Base-by-base conservation (phyloP, 805 yeast genomes). In the Wickerhamomyces sydowiorum region DNA sequence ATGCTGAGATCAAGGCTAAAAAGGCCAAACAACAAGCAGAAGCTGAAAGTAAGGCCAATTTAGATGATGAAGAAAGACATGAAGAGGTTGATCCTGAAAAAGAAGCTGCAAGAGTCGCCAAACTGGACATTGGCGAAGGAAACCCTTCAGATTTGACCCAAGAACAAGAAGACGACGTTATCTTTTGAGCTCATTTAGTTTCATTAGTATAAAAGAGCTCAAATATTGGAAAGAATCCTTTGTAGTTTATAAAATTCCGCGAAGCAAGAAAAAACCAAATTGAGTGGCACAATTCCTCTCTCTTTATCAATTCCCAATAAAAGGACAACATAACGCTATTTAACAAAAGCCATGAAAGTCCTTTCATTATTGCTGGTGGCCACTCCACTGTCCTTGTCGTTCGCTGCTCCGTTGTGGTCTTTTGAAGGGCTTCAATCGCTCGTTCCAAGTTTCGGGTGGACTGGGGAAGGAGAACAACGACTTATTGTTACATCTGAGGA, bases 121-220 rank as follows among this genome's bases (percentile, higher is more conserved):
- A 44, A n/a, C 19, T 19, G 25, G 45, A 40, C 33, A 49, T 37
- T 20, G 46, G 44, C 27, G 48, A 44, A 23, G 52, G 21, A 21
- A 36, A 45, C 12, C 38, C 50, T 25, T 37, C 42, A 19, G 44
- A 41, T 23, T 50, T 44, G 38, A 45, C 24, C 51, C 45, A 5
- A 51, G 67, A 64, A 38, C 62, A 60, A 37, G 75, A 70, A 50
- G 75, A 70, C 5, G 75, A 69, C 48, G 73, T 72, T 35, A 71
- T 72, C 37, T 71, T 71, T 48, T 71, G 49, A 49, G 15, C 13
- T 17, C 19, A 7, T 8, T 29, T n/a, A n/a, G n/a, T n/a, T n/a
- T n/a, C n/a, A n/a, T n/a, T n/a, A n/a, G n/a, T n/a, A n/a, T n/a
- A n/a, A n/a, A n/a, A n/a, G n/a, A n/a, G n/a, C n/a, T n/a, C n/a